Percentiles rank a stretch among this genome's conserved stretches.
Conservation (phyloP, 116 monocot species). For the Cymodocea nodosa region DNA sequence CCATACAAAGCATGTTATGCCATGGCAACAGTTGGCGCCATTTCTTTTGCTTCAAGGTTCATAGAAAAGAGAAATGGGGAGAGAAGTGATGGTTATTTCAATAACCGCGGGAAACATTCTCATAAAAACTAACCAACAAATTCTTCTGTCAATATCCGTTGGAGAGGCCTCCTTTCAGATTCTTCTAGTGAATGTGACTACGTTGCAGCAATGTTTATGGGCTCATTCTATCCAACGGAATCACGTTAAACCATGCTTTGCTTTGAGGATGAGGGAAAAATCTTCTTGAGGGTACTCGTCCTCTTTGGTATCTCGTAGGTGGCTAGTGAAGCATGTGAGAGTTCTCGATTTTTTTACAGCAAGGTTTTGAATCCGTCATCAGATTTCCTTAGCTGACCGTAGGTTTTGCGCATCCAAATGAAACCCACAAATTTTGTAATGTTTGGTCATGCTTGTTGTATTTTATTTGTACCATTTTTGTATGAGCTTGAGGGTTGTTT, state of each 20-base stretch:
- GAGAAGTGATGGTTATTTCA: slow-evolving; percentile 5
- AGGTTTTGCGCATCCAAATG: background rate
- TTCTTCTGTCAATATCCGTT: background rate
- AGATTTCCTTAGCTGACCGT: background rate
- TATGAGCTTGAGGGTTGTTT: background rate
- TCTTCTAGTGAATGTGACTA: background rate
- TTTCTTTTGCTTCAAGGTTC: slow-evolving; percentile 35
- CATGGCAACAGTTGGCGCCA: slow-evolving; percentile 45
- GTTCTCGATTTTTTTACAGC: background rate
- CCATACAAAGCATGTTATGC: slow-evolving; percentile 64
- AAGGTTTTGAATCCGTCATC: background rate
- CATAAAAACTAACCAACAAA: slow-evolving; percentile 11
- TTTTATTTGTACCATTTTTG: background rate
- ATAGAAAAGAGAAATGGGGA: slow-evolving; percentile 9
- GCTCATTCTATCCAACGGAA: background rate
- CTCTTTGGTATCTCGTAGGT: background rate
- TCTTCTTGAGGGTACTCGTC: background rate
- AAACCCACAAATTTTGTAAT: background rate
- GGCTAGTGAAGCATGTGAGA: background rate
- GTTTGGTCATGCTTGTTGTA: background rate
- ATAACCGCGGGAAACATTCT: slow-evolving; percentile 15
- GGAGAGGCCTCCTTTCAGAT: background rate
- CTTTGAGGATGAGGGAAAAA: background rate
- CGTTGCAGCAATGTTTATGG: background rate
- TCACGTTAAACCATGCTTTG: too few species aligned